A percentile compares a stretch with the other conserved stretches of the same genome.
Evolutionary conservation across 1,139 yeast species (phyloP).

Genomic region (Hansenula anomala): DNA sequence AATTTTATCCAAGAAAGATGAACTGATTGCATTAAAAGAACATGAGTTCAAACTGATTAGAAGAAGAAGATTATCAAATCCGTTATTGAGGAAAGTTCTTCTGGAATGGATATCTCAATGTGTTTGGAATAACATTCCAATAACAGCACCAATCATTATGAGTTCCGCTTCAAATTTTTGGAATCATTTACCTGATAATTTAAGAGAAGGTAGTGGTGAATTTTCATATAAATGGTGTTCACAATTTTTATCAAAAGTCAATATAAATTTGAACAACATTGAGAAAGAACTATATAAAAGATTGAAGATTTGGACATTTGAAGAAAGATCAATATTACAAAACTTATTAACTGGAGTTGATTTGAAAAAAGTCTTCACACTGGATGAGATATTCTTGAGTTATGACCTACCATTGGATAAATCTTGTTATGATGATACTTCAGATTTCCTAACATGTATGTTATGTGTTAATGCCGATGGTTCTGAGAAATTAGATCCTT

Average conservation of each 20-base stretch:
- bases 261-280: conserved; percentile 44
- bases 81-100: conserved; percentile 49
- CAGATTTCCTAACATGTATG: conserved; percentile 51
- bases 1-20: conserved; percentile 52
- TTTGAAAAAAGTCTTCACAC: conserved; percentile 51
- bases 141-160: conserved; percentile 58
- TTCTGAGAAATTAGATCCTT: conserved; percentile 54
- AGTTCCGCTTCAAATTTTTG: conserved; percentile 63
- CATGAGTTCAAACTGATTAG: conserved; percentile 51
- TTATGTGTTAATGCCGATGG: conserved; percentile 62
- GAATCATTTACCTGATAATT: conserved; percentile 50
- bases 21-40: conserved; percentile 53
- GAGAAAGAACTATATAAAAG: conserved; percentile 41
- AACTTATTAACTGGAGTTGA: conserved; percentile 35
- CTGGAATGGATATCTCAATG: conserved; percentile 70
- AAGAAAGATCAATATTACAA: conserved; percentile 42
- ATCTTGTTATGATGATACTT: conserved; percentile 45
- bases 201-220: conserved; percentile 59
- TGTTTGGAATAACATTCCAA: conserved; percentile 62
- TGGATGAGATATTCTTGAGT: conserved; percentile 59
- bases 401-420: conserved; percentile 61
- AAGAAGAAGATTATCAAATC: conserved; percentile 52
- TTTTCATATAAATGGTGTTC: conserved; percentile 65
- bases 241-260: conserved; percentile 50
- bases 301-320: conserved; percentile 58